These are phyloP conservation scores for Tetrapisispora nanseiensis DNA, from an alignment of 805 yeast species.

Conservation along the genomic window DNA sequence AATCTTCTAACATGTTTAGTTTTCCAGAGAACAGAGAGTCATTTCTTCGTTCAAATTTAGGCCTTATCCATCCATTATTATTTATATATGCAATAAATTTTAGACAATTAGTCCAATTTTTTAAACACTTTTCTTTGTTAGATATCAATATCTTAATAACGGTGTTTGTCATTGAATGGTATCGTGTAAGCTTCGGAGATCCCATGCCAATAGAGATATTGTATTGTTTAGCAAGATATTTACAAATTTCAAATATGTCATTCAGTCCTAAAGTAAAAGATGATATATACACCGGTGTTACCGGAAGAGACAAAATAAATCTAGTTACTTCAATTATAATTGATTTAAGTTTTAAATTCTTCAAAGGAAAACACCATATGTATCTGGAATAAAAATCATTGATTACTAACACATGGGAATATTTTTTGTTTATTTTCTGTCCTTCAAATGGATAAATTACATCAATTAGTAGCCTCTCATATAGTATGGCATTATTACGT, in stretches of 20 bases:
- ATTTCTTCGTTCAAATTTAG: background rate
- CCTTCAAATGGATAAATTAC: conserved; percentile 20
- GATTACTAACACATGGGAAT: conserved; percentile 20
- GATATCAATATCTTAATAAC: conserved; percentile 10
- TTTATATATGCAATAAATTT: conserved; percentile 12
- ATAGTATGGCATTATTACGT: conserved; percentile 16
- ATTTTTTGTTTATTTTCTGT: conserved; percentile 18
- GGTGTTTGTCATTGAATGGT: conserved; percentile 7
- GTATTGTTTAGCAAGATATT: conserved; percentile 15
- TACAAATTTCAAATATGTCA: conserved; percentile 24
- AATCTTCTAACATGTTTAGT: conserved; percentile 6
- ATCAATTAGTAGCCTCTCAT: conserved; percentile 26
- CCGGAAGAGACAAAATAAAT: conserved; percentile 14
- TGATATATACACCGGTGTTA: conserved; percentile 25
- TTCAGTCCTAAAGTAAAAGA: conserved; percentile 23
- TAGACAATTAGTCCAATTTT: conserved; percentile 23
- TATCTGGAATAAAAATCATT: conserved; percentile 25
- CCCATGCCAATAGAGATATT: conserved; percentile 24
- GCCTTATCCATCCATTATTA: conserved; percentile 11
- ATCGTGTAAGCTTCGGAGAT: background rate
- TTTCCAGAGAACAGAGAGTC: background rate
- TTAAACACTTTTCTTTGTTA: conserved; percentile 15
- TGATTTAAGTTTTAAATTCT: conserved; percentile 16
- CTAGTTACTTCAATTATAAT: conserved; percentile 11
- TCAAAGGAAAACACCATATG: conserved; percentile 26